These are phyloP conservation scores for Chaetoscypha palmicola DNA, from an alignment of 2,329 filamentous ascomycete species.

Conservation along the genomic window DNA sequence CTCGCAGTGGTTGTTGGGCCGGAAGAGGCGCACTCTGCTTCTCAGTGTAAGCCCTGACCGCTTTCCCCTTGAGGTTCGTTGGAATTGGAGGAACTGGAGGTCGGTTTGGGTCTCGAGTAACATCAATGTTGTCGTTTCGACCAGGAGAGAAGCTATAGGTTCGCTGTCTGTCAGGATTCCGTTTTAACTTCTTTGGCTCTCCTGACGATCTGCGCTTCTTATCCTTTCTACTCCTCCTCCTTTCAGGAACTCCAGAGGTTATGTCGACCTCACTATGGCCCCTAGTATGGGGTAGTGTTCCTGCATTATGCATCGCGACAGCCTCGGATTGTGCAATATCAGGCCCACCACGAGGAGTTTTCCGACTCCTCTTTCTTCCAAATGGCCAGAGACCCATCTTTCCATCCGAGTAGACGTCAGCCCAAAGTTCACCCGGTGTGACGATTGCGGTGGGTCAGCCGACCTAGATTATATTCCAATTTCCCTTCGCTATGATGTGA, in stretches of 20 bases:
- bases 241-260: slow-evolving; percentile 26
- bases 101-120: slow-evolving; percentile 28
- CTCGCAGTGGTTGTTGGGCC: slow-evolving; percentile 15
- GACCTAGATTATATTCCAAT: slow-evolving; percentile 1
- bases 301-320: slow-evolving; percentile 34
- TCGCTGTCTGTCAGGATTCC: slow-evolving; percentile 42
- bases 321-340: slow-evolving; percentile 49
- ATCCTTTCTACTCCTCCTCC: slow-evolving; percentile 32
- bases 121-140: slow-evolving; percentile 46
- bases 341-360: slow-evolving; percentile 47
- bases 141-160: slow-evolving; percentile 58
- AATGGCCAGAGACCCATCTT: slow-evolving; percentile 81
- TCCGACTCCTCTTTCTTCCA: slow-evolving; percentile 64
- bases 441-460: not conserved
- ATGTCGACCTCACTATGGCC: slow-evolving; percentile 31
- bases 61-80: slow-evolving; percentile 19
- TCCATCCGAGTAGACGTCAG: slow-evolving; percentile 24
- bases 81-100: slow-evolving; percentile 28
- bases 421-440: not conserved
- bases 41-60: slow-evolving; percentile 20
- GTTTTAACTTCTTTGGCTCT: slow-evolving; percentile 32
- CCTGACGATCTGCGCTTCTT: slow-evolving; percentile 27
- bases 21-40: slow-evolving; percentile 6
- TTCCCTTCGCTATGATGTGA: slow-evolving; percentile 13
- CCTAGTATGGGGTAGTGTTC: slow-evolving; percentile 22